phyloP scores from a whole-genome alignment of 179 eudicot species.

The Nepenthes alata region DNA sequence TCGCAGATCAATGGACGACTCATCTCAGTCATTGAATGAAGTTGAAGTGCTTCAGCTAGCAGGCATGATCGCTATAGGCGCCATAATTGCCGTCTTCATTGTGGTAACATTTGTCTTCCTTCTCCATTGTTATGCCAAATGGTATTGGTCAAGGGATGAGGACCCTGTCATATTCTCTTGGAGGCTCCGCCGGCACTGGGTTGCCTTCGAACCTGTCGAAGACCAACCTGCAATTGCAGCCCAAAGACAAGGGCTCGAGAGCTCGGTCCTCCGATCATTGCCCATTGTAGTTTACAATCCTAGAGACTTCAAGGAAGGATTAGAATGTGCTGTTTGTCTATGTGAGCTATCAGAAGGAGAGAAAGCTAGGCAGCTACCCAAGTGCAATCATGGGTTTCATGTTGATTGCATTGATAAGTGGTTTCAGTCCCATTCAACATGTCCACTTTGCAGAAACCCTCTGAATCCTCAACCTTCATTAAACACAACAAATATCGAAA shows the following conservation, averaged over 20 bases:
- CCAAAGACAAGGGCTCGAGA: constrained; percentile 44
- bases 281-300: constrained; percentile 32
- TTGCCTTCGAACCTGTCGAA: constrained; percentile 7
- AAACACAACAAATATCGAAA: constrained; percentile 1
- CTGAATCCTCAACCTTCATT: constrained; percentile 10
- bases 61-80: constrained; percentile 34
- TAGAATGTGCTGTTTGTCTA: constrained; percentile 77
- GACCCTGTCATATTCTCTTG: constrained; percentile 15
- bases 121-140: constrained; percentile 43
- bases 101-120: constrained; percentile 34
- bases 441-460: constrained; percentile 61
- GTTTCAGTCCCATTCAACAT: constrained; percentile 82
- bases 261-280: constrained; percentile 32
- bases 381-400: constrained; percentile 80
- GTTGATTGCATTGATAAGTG: constrained; percentile 82
- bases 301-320: constrained; percentile 41
- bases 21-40: constrained; percentile 9
- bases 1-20: background rate
- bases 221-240: constrained; percentile 4
- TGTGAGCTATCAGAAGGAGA: constrained; percentile 59
- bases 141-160: constrained; percentile 35
- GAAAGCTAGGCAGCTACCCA: constrained; percentile 47
- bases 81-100: constrained; percentile 31
- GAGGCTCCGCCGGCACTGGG: constrained; percentile 16
- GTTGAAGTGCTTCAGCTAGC: constrained; percentile 20